Base-by-base conservation (phyloP, 1,139 yeast genomes). In the Cylindricascospora bacillispora region DNA sequence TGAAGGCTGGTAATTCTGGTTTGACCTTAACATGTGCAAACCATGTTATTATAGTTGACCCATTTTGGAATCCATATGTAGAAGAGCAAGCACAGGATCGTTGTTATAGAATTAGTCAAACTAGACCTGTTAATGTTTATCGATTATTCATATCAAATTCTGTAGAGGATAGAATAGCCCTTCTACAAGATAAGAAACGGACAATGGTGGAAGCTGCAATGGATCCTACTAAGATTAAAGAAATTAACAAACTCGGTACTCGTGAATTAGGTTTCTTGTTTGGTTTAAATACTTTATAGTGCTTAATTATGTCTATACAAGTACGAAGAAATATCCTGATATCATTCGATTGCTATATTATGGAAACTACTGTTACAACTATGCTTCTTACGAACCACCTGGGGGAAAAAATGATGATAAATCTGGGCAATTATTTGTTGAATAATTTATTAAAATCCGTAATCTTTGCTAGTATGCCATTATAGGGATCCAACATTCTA, bases 1-100 rank as follows among this genome's bases (percentile, higher is more conserved):
- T 86, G 47, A 77, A 77, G 48, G 94, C 95, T 1, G 97, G 97
- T 44, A 85, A 82, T 51, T 89, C 85, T 10, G 97, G 97, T 5
- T 63, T 86, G 38, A 86, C 95, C 0, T 63, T 86, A 40, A 86
- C 95, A 0, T 81, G 93, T 58, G 97, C 97, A 0, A 79, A 83
- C 24, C 95, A 83, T 52, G 93, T 86, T 7, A 71, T 86, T 30
- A 68, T 86, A 9, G 68, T 82, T 63, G 97, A 86, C 52, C 95
- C 95, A 11, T 86, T 83, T 51, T 86, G 97, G 97, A 86, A 86
- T 49, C 97, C 95, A 1, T 86, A 68, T 54, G 94, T 86, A 3
- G 97, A 86, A 55, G 93, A 81, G 28, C 97, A 86, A 57, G 97
- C 97, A 0, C 83, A 81, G 69, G 95, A 83, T 53, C 70, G 98